A percentile compares a stretch with the other conserved stretches of the same genome.
phyloP scores from a whole-genome alignment of 2,329 filamentous ascomycete genomes.

The Penicillium sp. region DNA sequence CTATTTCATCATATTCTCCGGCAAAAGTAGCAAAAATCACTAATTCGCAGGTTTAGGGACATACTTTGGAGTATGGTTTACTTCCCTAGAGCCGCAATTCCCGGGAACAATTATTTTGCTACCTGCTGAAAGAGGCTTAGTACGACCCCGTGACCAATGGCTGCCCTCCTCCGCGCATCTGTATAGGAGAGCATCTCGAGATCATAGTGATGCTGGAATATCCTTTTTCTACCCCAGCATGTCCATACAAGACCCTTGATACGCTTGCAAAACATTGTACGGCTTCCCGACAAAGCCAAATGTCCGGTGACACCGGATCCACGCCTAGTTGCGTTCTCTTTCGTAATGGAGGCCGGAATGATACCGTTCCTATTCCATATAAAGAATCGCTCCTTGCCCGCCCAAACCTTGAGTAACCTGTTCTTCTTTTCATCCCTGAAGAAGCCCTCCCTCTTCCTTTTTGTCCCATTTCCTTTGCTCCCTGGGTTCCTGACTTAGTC shows the following conservation, averaged over 20 bases:
- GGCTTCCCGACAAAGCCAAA: conserved; percentile 6
- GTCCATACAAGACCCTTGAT: background rate
- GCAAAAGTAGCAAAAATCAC: background rate
- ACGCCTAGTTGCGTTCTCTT: conserved; percentile 29
- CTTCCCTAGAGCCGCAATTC: background rate
- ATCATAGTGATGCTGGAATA: conserved; percentile 9
- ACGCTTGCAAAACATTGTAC: background rate
- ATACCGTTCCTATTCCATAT: conserved; percentile 48
- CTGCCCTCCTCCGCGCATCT: conserved; percentile 25
- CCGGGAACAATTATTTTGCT: background rate
- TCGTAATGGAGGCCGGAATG: conserved; percentile 45
- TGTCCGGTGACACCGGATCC: conserved; percentile 21
- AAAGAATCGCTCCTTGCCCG: conserved; percentile 38
- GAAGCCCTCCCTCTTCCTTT: conserved; percentile 11
- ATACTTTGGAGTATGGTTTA: background rate
- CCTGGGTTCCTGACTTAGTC: conserved; percentile 16
- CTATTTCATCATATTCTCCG: background rate
- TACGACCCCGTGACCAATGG: conserved; percentile 26
- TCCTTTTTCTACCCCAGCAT: background rate
- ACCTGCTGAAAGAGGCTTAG: conserved; percentile 23
- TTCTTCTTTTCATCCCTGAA: conserved; percentile 16
- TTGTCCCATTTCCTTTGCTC: conserved; percentile 13
- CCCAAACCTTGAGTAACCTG: conserved; percentile 18
- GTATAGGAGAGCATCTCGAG: conserved; percentile 26
- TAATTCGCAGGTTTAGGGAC: background rate